Evolutionary conservation across 495 filamentous ascomycete species (phyloP).

Genomic region (Penicillium desertorum): DNA sequence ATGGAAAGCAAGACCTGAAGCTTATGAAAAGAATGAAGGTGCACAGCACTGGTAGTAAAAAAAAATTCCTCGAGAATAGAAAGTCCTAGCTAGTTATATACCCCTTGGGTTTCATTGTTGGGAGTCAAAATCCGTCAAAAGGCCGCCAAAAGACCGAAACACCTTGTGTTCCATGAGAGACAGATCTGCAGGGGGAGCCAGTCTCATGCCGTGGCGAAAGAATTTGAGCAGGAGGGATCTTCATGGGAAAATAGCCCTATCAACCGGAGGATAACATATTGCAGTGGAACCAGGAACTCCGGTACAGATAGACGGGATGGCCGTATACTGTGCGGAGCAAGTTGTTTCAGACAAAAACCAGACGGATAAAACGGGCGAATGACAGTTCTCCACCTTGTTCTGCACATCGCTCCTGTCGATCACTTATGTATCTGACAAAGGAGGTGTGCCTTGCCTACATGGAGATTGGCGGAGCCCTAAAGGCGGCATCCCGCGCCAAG

Average conservation of each 20-base stretch:
- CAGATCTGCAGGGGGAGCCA: conserved; percentile 6
- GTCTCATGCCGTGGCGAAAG: conserved; percentile 1
- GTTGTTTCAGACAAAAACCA: conserved; percentile 4
- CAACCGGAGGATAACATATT: neutral
- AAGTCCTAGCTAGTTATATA: conserved; percentile 20
- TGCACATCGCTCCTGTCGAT: conserved; percentile 10
- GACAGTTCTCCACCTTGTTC: neutral
- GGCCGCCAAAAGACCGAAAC: neutral
- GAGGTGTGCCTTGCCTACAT: neutral
- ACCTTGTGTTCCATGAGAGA: neutral
- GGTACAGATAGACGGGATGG: neutral
- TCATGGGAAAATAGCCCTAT: conserved; percentile 6
- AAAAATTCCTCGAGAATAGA: conserved; percentile 5
- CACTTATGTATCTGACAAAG: neutral
- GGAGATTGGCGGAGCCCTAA: conserved; percentile 1
- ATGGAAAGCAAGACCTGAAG: conserved; percentile 21
- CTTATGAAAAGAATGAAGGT: conserved; percentile 26
- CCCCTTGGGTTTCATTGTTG: neutral
- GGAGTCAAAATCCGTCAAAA: neutral
- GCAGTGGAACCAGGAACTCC: neutral
- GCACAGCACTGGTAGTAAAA: conserved; percentile 30
- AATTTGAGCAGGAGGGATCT: conserved; percentile 1
- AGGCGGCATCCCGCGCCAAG: neutral
- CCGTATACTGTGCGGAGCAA: neutral
- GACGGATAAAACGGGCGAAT: conserved; percentile 1